Evolutionary conservation across 306 rosid genomes (phyloP).

Genomic region (Glycine latifolia): DNA sequence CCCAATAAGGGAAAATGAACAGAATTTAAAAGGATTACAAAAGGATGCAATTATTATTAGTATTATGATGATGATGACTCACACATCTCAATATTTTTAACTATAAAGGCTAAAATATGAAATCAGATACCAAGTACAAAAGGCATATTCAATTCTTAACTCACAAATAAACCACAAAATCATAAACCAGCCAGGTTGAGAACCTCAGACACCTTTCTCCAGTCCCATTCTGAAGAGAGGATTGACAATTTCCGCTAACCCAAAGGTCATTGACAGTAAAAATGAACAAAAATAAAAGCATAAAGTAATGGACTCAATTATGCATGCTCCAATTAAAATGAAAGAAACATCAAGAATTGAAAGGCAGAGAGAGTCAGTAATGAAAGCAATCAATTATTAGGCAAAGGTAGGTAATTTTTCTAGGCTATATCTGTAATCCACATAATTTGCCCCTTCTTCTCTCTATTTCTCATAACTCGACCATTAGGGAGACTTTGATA

Average conservation of each 20-base stretch:
- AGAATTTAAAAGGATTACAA: conserved; percentile 7
- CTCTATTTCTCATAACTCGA: not conserved
- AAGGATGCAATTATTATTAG: conserved; percentile 6
- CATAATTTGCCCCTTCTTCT: not conserved
- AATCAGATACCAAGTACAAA: conserved; percentile 34
- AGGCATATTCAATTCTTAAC: conserved; percentile 7
- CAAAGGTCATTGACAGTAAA: conserved; percentile 6
- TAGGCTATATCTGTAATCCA: not conserved
- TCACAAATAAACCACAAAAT: conserved; percentile 24
- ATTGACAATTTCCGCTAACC: not conserved
- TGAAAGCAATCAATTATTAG: conserved; percentile 11
- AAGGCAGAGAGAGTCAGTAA: not conserved
- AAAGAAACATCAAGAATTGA: not conserved
- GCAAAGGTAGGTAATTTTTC: not conserved
- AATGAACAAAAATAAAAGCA: conserved; percentile 9
- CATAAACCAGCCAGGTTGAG: conserved; percentile 10
- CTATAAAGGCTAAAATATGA: conserved; percentile 15
- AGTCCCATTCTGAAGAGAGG: not conserved
- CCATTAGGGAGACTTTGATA: not conserved
- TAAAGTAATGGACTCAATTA: conserved; percentile 28
- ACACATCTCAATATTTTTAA: conserved; percentile 26
- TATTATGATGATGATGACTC: conserved; percentile 9
- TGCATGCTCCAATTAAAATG: conserved; percentile 18
- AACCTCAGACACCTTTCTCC: not conserved
- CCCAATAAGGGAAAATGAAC: not conserved